Percentiles rank a stretch among this genome's conserved stretches.
Evolutionary conservation across 2,329 filamentous ascomycete genomes (phyloP).

Genomic region (Talaromyces piceae): DNA sequence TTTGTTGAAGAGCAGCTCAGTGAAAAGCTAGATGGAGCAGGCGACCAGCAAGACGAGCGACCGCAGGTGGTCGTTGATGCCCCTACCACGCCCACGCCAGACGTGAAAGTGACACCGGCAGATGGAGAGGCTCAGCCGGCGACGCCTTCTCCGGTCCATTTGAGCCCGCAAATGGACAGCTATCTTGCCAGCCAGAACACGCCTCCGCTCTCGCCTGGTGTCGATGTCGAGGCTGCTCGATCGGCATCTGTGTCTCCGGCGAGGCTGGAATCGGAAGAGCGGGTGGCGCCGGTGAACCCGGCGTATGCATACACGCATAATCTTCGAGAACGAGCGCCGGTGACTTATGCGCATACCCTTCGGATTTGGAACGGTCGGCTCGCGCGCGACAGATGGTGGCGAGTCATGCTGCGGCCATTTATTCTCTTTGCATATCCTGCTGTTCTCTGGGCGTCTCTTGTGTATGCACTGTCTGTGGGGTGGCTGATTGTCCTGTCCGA

Average conservation of each 20-base stretch:
- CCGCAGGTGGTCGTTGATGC: background rate
- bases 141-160: background rate
- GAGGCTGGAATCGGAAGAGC: conserved; percentile 27
- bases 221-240: conserved; percentile 25
- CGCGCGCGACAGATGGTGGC: conserved; percentile 68
- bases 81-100: background rate
- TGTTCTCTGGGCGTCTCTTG: conserved; percentile 76
- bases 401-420: conserved; percentile 70
- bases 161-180: background rate
- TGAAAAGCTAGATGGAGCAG: conserved; percentile 14
- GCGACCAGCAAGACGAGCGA: background rate
- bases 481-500: conserved; percentile 96
- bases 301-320: conserved; percentile 58
- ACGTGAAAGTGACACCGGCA: conserved; percentile 14
- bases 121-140: conserved; percentile 4
- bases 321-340: conserved; percentile 58
- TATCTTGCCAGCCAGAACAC: background rate
- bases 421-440: conserved; percentile 81
- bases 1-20: conserved; percentile 40
- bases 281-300: conserved; percentile 17
- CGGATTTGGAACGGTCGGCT: conserved; percentile 72
- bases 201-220: background rate
- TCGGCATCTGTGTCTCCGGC: conserved; percentile 17
- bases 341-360: conserved; percentile 67
- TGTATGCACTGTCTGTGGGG: conserved; percentile 82